Base-by-base conservation (phyloP, 495 filamentous ascomycete species). In the Penicillium maclennaniae region DNA sequence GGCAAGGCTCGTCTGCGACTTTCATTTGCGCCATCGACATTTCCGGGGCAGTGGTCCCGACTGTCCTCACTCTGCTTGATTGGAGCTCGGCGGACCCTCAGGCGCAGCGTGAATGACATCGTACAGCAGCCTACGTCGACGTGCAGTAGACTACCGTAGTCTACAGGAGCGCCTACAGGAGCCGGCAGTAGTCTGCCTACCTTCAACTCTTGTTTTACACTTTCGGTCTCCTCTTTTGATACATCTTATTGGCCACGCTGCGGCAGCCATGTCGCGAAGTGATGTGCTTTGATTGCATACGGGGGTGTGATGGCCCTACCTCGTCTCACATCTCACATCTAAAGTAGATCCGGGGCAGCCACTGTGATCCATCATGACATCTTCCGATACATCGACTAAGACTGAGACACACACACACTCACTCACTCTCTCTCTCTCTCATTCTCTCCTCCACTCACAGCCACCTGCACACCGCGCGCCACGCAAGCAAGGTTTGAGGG, bases 201-300 rank as follows among this genome's bases (percentile, higher is more conserved):
- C 31, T 34, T 14, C 31, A 34, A 34, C 31, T 14, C 6, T 34
- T 4, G 10, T 10, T 31, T 34, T 34, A 34, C 31, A 34, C 31
- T 34, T 34, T 34, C 9, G 10, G 31, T 6, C 38, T 6, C 17
- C 38, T 25, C 12, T 54, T 54, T 25, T 59, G 55, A 51, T 65
- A 58, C 50, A 59, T 60, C 50, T 59, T 34, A 66, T 61, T 66
- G 62, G 60, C 16, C 31, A 20, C 17, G 36, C 36, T 5, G 41
- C 12, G 14, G 40, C 49, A 59, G 62, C 59, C 53, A 55, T 58
- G 60, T 66, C 58, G 60, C 60, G 38, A 63, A 57, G 55, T 59
- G 58, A 59, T 63, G 58, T 61, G 60, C 60, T 59, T 48, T 49
- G 50, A 61, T 53, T 63, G 57, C 63, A 62, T 51, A 50, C 23